phyloP scores from a whole-genome alignment of 2,329 filamentous ascomycete genomes.

The Ophiocordyceps australis region DNA sequence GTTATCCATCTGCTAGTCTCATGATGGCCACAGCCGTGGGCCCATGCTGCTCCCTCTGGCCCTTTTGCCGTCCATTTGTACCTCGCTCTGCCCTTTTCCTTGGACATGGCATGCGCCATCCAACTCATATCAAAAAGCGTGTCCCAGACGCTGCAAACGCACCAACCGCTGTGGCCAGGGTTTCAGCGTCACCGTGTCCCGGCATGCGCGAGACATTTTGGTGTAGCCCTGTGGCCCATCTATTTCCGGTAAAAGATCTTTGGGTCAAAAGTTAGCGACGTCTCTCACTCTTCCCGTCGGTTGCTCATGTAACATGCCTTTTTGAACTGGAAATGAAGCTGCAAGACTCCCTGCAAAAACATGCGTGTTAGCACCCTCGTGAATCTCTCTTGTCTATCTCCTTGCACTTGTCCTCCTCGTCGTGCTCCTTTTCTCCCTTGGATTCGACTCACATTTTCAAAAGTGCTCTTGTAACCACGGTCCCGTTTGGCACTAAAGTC shows the following conservation, averaged over 20 bases:
- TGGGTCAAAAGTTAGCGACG: background rate
- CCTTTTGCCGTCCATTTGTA: background rate
- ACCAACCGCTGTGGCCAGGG: no score
- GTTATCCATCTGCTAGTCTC: no score
- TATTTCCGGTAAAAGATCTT: constrained; percentile 3
- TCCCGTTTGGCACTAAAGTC: constrained; percentile 95
- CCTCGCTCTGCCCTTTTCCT: background rate
- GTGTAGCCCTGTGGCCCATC: no score
- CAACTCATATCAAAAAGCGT: no score
- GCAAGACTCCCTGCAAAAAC: constrained; percentile 41
- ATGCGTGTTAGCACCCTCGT: background rate
- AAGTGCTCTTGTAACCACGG: constrained; percentile 86
- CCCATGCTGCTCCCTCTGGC: no score
- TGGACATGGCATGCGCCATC: background rate
- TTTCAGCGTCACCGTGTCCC: no score
- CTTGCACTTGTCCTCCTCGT: no score
- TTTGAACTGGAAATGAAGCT: constrained; percentile 97
- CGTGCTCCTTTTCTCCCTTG: no score
- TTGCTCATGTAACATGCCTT: constrained; percentile 37
- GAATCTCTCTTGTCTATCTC: no score
- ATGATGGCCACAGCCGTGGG: no score
- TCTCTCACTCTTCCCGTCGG: background rate
- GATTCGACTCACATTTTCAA: constrained; percentile 61
- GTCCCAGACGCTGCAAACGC: no score
- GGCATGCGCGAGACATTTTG: no score